Evolutionary conservation across 2,329 filamentous ascomycete species (phyloP), one percentile per base, ranked within the genome.

Genomic region (Aureobasidium sp.): DNA sequence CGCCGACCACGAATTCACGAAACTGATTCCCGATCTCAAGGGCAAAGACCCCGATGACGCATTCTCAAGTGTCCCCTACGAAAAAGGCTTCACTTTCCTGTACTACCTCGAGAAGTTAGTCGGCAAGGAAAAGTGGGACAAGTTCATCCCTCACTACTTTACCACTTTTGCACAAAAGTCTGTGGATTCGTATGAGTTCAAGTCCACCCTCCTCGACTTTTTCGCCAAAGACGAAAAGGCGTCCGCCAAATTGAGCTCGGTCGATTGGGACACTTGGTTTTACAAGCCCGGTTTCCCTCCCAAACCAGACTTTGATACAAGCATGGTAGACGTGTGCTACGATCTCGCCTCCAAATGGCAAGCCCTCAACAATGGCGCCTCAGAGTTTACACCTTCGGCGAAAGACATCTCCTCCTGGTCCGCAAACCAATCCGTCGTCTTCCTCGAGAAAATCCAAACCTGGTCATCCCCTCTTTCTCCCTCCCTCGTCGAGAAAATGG

Each of bases 101-200:
- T 96, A 90, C 69, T 84, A 90, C 63, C 82, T 98, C 12, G 93
- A 98, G 64, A 85, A 85, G 41, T 74, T 95, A 1, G 79, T 97
- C 3, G 88, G 89, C 30, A 85, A 87, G 56, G 78, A 85, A n/a
- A 86, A 86, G 66, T 98, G 93, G 73, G 88, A 97, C 75, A 86
- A 83, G 62, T 98, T 97, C 70, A 96, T 97, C 64, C 90, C 90
- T 14, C 84, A 95, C 69, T 96, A 97, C 74, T 97, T 97, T 68
- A 83, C 79, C 25, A 88, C 80, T 34, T 97, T 86, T 80, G 83
- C 86, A 54, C 80, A 81, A 64, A 91, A 90, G 69, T 95, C 89
- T 2, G 78, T 98, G 6, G 90, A 96, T 70, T 94, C 88, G 2
- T 95, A 87, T 62, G 88, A 97, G 64, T 98, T 98, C 79, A 95